Base-by-base conservation (phyloP, 1,284 basidiomycete genomes). In the Moesziomyces antarcticus region DNA sequence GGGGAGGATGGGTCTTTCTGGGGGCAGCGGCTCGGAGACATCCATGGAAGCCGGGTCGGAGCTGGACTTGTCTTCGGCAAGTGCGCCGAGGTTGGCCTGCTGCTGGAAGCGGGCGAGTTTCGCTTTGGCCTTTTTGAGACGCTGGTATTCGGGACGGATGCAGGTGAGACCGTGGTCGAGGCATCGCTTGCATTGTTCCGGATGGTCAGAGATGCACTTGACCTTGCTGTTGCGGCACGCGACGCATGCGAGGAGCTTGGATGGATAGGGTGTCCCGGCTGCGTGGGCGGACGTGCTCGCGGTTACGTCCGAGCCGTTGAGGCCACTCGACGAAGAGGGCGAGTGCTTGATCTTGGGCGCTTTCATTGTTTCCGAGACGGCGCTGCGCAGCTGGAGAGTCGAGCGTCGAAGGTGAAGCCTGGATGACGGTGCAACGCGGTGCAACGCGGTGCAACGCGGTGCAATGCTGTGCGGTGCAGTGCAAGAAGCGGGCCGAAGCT, bases 141-240 rank as follows among this genome's bases (percentile, higher is more conserved):
- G 56, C 46, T 70, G 67, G 40, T 70, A 70, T 30, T 70, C 67
- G 14, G 67, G 67, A 10, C 67, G 60, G 25, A 70, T 70, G 47
- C 67, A 73, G 24, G 60, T 55, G 30, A 73, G 57, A 2, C 64
- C 59, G 21, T 69, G 62, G 13, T 62, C 60, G n/a, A 60, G 59
- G 25, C 70, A 73, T 24, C 70, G 51, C 30, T 73, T 66, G 57
- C 70, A 73, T 22, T 56, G 56, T 16, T 64, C 65, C 7, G 64
- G 64, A 16, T 59, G 50, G 14, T 68, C 60, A 11, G 70, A 68
- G 43, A 63, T 58, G 55, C 70, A 73, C 16, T 70, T 70, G 56
- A 70, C 61, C 33, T 70, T 73, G 46, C 65, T 73, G 33, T 73
- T 67, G 20, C 70, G 64, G 21, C 70, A 73, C 13, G 63, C 70